Conservation (phyloP, 257 asterid genomes). For the Petrea volubilis region DNA sequence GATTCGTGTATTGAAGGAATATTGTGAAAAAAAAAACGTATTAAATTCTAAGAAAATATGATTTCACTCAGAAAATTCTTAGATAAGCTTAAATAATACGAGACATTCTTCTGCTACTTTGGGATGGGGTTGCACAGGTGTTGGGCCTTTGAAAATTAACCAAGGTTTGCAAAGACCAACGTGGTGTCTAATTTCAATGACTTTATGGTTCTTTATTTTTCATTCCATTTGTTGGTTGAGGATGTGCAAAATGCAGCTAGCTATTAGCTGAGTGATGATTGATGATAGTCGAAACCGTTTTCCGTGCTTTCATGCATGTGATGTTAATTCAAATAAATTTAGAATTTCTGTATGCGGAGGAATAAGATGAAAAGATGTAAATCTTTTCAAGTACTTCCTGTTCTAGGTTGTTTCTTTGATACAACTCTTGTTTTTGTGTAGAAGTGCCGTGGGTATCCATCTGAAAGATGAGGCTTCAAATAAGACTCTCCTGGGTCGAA, state of each 20-base stretch:
- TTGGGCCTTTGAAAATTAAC: not conserved
- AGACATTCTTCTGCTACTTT: no score
- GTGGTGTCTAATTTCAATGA: not conserved
- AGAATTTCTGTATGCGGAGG: not conserved
- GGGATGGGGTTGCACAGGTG: not conserved
- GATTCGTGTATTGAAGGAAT: not conserved
- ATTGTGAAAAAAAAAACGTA: constrained; percentile 2
- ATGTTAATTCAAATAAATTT: not conserved
- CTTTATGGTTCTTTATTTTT: not conserved
- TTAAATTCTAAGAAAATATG: no score
- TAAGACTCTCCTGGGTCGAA: constrained; percentile 41
- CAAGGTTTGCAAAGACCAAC: not conserved
- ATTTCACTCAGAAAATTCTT: no score
- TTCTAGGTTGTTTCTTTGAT: constrained; percentile 15
- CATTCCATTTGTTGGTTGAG: not conserved
- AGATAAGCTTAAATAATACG: no score
- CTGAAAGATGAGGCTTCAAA: constrained; percentile 48
- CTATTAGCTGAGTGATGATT: constrained; percentile 13
- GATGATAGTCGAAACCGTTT: not conserved
- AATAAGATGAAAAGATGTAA: not conserved
- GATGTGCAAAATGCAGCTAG: not conserved
- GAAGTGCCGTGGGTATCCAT: constrained; percentile 41
- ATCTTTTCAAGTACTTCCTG: not conserved
- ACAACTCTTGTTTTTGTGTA: constrained; percentile 5
- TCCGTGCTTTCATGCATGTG: constrained; percentile 2